phyloP scores from a whole-genome alignment of 495 filamentous ascomycete species.

The Letharia lupina region DNA sequence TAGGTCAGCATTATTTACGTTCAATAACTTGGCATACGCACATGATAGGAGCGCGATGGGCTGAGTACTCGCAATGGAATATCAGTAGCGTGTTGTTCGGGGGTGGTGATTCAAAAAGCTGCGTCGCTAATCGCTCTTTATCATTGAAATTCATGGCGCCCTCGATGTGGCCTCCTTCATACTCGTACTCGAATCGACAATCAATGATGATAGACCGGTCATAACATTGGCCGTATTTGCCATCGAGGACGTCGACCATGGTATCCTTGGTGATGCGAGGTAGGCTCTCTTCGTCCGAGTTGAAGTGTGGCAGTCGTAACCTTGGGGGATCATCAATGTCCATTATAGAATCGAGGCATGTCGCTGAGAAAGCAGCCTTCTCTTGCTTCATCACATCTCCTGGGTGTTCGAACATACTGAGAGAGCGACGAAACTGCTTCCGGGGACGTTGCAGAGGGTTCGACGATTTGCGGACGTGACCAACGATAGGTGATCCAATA shows the following conservation, averaged over 20 bases:
- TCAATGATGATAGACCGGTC: conserved; percentile 79
- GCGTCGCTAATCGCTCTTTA: conserved; percentile 71
- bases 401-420: conserved; percentile 95
- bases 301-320: conserved; percentile 74
- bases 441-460: conserved; percentile 68
- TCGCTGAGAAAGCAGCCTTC: conserved; percentile 46
- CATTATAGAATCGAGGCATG: conserved; percentile 60
- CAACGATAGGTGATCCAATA: conserved; percentile 63
- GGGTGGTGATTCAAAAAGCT: conserved; percentile 57
- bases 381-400: conserved; percentile 74
- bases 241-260: conserved; percentile 77
- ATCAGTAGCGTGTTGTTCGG: conserved; percentile 69
- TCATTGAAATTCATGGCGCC: conserved; percentile 92
- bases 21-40: conserved; percentile 19
- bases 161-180: conserved; percentile 89
- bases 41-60: conserved; percentile 96
- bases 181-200: conserved; percentile 98
- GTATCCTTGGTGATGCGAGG: conserved; percentile 78
- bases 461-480: conserved; percentile 60
- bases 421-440: conserved; percentile 79
- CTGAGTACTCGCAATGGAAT: conserved; percentile 97
- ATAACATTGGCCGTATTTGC: conserved; percentile 65
- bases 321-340: conserved; percentile 65
- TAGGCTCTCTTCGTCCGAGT: conserved; percentile 69
- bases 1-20: conserved; percentile 17